These are phyloP conservation scores for Mycena filopes DNA, from an alignment of 768 basidiomycete species.

Conservation along the genomic window DNA sequence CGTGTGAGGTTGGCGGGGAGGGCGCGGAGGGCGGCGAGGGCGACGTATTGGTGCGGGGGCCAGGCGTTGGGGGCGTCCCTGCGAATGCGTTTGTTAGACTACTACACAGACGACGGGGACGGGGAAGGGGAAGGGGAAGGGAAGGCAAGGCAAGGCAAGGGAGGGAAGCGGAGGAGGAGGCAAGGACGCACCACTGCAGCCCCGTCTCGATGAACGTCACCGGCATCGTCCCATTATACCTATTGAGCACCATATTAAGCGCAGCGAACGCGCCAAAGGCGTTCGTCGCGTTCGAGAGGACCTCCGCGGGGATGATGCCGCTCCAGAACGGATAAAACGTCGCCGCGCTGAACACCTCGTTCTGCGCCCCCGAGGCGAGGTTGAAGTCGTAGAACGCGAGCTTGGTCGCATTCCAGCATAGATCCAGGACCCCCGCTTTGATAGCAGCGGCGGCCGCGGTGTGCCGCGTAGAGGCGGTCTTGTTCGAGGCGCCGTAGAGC, in stretches of 20 bases:
- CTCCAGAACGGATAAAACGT: constrained; percentile 90
- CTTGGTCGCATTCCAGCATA: constrained; percentile 85
- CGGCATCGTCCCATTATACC: constrained; percentile 90
- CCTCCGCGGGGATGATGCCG: constrained; percentile 81
- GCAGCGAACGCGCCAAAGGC: constrained; percentile 80
- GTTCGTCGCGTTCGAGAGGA: constrained; percentile 64
- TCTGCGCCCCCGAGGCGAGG: constrained; percentile 71
- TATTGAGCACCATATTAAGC: constrained; percentile 80
- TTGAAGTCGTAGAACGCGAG: constrained; percentile 96
- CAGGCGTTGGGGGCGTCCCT: constrained; percentile 92
- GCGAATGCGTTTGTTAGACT: not conserved
- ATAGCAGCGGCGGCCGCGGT: constrained; percentile 64
- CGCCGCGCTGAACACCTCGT: constrained; percentile 75
- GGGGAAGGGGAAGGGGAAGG: not conserved
- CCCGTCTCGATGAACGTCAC: constrained; percentile 82
- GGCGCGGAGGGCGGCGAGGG: constrained; percentile 78
- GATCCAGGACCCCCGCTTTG: constrained; percentile 80
- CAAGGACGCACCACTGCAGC: constrained; percentile 76
- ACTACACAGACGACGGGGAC: no score
- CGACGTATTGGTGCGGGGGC: constrained; percentile 88
- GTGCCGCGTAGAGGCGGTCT: constrained; percentile 59
- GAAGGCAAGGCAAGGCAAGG: not conserved
- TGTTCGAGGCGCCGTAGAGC: constrained; percentile 65
- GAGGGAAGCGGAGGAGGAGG: constrained; percentile 22
- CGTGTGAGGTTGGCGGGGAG: constrained; percentile 79